These are phyloP conservation scores for Yarrowia galli DNA, from an alignment of 1,139 yeast genomes.

Conservation along the genomic window DNA sequence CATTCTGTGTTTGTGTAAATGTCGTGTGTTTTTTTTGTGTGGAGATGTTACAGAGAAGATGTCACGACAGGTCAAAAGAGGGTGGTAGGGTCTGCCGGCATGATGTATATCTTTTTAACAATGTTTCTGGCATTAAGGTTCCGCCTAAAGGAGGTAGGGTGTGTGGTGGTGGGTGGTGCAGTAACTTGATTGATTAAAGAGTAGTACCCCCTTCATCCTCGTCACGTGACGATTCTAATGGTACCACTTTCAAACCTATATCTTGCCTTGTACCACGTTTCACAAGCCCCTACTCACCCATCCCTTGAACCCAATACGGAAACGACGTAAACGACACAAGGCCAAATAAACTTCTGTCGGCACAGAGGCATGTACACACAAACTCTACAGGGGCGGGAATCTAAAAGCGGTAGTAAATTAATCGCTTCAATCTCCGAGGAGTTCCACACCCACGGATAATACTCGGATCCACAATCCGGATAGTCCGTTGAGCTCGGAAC, in stretches of 20 bases:
- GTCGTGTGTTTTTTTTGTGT: no score
- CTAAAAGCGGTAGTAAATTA: conserved; percentile 30
- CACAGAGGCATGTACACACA: conserved; percentile 24
- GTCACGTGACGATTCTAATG: not conserved
- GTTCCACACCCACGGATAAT: no score
- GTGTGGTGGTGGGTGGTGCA: not conserved
- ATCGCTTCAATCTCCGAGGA: conserved; percentile 16
- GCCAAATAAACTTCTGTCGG: not conserved
- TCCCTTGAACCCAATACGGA: conserved; percentile 27
- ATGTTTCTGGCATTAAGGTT: not conserved
- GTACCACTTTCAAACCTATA: not conserved
- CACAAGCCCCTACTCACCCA: not conserved
- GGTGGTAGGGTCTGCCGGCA: not conserved
- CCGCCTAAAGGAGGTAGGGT: not conserved
- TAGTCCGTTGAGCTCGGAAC: not conserved
- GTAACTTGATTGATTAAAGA: no score
- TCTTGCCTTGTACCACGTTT: not conserved
- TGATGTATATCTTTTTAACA: conserved; percentile 9
- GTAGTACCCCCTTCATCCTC: no score
- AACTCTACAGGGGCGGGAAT: conserved; percentile 33
- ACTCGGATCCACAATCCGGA: no score
- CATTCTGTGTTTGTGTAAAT: not conserved
- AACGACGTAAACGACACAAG: conserved; percentile 25
- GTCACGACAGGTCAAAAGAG: no score
- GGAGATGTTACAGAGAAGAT: not conserved